Evolutionary conservation across 441 rosid species (phyloP).

Genomic region (Pelargonium australe): DNA sequence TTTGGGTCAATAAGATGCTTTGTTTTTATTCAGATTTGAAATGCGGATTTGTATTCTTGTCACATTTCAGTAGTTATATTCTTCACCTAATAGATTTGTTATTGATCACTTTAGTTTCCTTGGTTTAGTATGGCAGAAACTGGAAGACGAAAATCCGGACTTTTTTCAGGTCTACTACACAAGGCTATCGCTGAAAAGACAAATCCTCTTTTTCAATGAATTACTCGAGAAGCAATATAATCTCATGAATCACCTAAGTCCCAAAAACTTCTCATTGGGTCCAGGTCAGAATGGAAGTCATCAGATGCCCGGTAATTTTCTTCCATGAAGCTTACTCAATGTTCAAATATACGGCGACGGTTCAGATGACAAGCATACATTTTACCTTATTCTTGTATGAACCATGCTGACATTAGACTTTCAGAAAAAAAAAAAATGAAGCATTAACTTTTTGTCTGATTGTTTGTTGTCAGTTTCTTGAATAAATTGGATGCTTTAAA

Average conservation of each 20-base stretch:
- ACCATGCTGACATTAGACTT: not conserved
- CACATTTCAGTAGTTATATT: not conserved
- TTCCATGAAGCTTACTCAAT: not conserved
- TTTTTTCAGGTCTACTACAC: slow-evolving; percentile 28
- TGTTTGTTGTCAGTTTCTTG: no score
- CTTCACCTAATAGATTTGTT: not conserved
- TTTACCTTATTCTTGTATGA: not conserved
- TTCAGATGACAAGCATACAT: slow-evolving; percentile 1
- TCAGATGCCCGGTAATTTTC: slow-evolving; percentile 22
- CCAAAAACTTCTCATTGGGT: slow-evolving; percentile 8
- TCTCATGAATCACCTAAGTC: slow-evolving; percentile 15
- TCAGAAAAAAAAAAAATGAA: not conserved
- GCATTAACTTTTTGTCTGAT: no score
- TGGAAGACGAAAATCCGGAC: slow-evolving; percentile 27
- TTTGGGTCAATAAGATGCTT: not conserved
- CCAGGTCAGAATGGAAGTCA: slow-evolving; percentile 21
- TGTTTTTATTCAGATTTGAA: not conserved
- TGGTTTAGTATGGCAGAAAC: slow-evolving; percentile 30
- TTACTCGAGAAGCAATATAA: slow-evolving; percentile 27
- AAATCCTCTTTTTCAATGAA: slow-evolving; percentile 24
- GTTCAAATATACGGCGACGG: not conserved
- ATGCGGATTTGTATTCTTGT: not conserved
- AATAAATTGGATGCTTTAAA: no score
- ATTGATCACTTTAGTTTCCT: not conserved
- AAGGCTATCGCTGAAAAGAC: slow-evolving; percentile 25